Conservation (phyloP, 257 asterid species). For the Jacaranda mimosifolia region DNA sequence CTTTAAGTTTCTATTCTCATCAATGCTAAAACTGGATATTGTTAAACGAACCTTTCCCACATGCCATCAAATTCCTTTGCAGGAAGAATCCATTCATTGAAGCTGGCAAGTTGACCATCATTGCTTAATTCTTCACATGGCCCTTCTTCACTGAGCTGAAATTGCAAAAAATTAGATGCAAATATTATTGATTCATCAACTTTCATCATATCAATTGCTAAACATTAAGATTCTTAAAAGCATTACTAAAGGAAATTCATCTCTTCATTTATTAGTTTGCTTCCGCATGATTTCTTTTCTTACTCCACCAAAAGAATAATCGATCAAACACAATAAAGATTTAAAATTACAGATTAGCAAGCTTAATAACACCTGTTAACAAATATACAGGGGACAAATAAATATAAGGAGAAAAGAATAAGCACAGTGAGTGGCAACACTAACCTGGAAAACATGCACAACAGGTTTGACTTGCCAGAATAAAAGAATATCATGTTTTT, state of each 20-base stretch:
- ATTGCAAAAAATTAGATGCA: conserved; percentile 32
- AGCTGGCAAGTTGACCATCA: conserved; percentile 89
- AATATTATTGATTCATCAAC: neutral
- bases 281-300: neutral
- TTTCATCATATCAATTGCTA: neutral
- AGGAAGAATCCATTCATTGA: conserved; percentile 98
- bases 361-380: neutral
- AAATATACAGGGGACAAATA: neutral
- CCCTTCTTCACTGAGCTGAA: conserved; percentile 97
- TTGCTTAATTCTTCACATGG: conserved; percentile 91
- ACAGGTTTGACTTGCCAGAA: conserved; percentile 98
- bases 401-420: conserved; percentile 10
- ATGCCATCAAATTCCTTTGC: conserved; percentile 98
- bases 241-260: neutral
- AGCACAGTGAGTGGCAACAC: conserved; percentile 25
- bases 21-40: conserved; percentile 21
- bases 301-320: neutral
- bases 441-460: conserved; percentile 94
- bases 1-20: conserved; percentile 30
- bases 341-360: neutral
- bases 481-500: conserved; percentile 76
- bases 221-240: neutral
- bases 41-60: conserved; percentile 91
- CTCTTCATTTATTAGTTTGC: conserved; percentile 4
- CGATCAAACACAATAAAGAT: conserved; percentile 13